Conservation (phyloP, 805 yeast species). For the Saccharomycopsis capsularis region DNA sequence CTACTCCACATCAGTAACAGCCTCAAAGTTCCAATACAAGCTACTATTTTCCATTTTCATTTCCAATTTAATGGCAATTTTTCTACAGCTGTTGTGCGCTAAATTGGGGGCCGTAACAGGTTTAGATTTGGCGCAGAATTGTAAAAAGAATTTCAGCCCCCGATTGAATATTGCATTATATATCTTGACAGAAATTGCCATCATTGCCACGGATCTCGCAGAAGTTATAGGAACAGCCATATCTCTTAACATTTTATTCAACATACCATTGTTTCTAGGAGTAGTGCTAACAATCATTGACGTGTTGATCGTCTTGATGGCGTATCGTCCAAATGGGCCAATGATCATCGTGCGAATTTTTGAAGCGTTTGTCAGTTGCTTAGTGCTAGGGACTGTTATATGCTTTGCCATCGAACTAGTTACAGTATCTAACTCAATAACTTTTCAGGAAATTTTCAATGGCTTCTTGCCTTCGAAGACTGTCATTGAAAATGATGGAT, state of each 20-base stretch:
- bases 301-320: constrained; percentile 77
- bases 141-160: constrained; percentile 65
- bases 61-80: constrained; percentile 80
- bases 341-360: constrained; percentile 69
- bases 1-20: constrained; percentile 89
- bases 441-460: constrained; percentile 52
- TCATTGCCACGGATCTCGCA: constrained; percentile 92
- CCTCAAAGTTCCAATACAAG: constrained; percentile 75
- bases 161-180: constrained; percentile 46
- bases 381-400: constrained; percentile 75
- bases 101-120: constrained; percentile 94
- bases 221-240: constrained; percentile 98
- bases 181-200: constrained; percentile 79
- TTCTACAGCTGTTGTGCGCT: constrained; percentile 77
- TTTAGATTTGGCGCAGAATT: constrained; percentile 79
- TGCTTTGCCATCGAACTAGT: constrained; percentile 77
- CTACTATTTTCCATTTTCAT: constrained; percentile 70
- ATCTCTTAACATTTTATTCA: constrained; percentile 75
- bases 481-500: constrained; percentile 54
- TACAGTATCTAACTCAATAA: constrained; percentile 51
- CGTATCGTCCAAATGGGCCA: constrained; percentile 81
- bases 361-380: constrained; percentile 70
- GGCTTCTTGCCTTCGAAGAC: constrained; percentile 58
- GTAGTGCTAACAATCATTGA: constrained; percentile 81
- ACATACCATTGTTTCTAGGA: constrained; percentile 75